Percentiles rank a stretch among this genome's conserved stretches.
These are phyloP conservation scores for Diaporthe sp. DNA, from an alignment of 2,329 filamentous ascomycete species.

Conservation along the genomic window DNA sequence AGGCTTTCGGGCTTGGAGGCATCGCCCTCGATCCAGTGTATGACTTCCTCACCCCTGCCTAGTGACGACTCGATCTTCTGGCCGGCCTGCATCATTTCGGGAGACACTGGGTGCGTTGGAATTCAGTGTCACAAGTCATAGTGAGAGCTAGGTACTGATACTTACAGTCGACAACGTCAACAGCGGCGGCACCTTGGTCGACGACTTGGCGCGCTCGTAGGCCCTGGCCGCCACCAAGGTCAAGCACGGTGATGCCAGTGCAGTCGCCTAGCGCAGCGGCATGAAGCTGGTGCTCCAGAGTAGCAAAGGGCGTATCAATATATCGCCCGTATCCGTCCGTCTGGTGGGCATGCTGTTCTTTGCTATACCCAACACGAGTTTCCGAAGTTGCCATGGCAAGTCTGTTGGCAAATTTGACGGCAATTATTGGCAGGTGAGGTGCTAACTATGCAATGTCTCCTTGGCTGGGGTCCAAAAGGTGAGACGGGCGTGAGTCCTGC, in stretches of 20 bases:
- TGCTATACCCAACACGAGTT: constrained; percentile 29
- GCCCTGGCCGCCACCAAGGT: constrained; percentile 51
- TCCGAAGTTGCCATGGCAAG: constrained; percentile 8
- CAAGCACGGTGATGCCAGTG: constrained; percentile 47
- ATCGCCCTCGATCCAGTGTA: constrained; percentile 42
- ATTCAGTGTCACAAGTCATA: not conserved
- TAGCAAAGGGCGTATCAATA: not conserved
- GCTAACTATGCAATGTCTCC: not conserved
- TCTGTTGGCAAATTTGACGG: too few relatives aligned
- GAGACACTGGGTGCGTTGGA: constrained; percentile 40
- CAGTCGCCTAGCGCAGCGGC: constrained; percentile 46
- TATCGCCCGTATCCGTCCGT: constrained; percentile 25
- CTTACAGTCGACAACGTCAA: constrained; percentile 49
- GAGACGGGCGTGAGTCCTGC: not conserved
- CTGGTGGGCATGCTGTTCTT: constrained; percentile 36
- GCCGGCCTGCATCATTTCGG: constrained; percentile 47
- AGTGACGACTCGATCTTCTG: constrained; percentile 37
- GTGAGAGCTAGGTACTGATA: not conserved
- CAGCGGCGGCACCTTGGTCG: constrained; percentile 45
- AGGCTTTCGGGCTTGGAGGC: constrained; percentile 41
- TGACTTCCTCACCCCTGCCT: constrained; percentile 32
- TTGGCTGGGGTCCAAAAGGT: not conserved
- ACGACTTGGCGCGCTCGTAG: constrained; percentile 47
- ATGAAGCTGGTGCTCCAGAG: constrained; percentile 34
- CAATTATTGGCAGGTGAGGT: not conserved